Conservation (phyloP, 2,329 filamentous ascomycete genomes). For the Epichloe amarillans region DNA sequence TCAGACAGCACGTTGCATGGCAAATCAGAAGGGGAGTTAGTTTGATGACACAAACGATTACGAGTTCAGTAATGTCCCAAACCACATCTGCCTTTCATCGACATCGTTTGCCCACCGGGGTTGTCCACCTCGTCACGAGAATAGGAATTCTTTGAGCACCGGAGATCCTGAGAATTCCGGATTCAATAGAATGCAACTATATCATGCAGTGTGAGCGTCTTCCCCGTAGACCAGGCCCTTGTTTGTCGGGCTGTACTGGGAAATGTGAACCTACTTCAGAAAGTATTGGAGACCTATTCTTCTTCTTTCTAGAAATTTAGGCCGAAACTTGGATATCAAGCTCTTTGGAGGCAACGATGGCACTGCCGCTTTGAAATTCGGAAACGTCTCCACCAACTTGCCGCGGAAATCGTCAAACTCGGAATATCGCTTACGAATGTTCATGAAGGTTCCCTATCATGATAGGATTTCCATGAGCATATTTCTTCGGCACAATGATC, state of each 20-base stretch:
- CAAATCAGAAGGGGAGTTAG: neutral
- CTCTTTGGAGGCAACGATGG: conserved; percentile 88
- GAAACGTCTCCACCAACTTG: conserved; percentile 67
- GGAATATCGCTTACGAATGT: conserved; percentile 66
- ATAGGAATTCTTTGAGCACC: conserved; percentile 12
- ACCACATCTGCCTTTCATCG: neutral
- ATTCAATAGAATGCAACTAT: conserved; percentile 11
- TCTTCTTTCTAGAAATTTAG: conserved; percentile 74
- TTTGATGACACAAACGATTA: neutral
- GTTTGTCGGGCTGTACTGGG: neutral
- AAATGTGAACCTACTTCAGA: conserved; percentile 54
- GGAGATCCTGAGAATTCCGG: conserved; percentile 13
- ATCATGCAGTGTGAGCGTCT: conserved; percentile 7
- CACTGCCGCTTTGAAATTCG: conserved; percentile 70
- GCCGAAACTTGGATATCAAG: conserved; percentile 72
- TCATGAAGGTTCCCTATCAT: conserved; percentile 43
- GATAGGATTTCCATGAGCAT: neutral
- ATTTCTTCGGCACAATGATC: no score
- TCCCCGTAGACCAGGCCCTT: neutral
- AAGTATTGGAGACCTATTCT: conserved; percentile 81
- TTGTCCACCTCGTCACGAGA: conserved; percentile 5
- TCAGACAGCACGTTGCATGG: neutral
- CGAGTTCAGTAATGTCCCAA: neutral
- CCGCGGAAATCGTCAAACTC: conserved; percentile 78
- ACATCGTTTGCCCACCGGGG: neutral